These are phyloP conservation scores for Rhododendron simsii DNA, from an alignment of 148 eudicot genomes.

Conservation along the genomic window DNA sequence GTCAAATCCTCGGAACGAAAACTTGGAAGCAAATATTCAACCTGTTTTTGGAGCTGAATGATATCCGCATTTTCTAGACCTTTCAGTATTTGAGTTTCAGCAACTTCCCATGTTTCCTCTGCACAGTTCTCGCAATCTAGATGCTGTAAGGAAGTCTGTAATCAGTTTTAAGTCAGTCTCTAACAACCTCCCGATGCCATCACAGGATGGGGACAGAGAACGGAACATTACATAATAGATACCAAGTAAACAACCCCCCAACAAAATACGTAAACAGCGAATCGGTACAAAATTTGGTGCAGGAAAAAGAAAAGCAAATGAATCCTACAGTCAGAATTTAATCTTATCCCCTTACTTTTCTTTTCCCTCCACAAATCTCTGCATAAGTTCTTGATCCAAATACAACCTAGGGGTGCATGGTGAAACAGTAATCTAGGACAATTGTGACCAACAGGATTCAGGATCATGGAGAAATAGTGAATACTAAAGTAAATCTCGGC, in stretches of 20 bases:
- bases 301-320: not conserved
- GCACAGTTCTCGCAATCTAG: not conserved
- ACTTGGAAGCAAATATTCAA: not conserved
- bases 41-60: not conserved
- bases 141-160: not conserved
- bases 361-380: not conserved
- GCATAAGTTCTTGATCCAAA: not conserved
- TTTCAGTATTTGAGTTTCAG: not conserved
- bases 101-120: not conserved
- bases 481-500: not conserved
- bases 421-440: not conserved
- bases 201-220: not conserved
- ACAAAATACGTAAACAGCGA: not conserved
- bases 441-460: not conserved
- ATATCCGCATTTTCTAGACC: not conserved
- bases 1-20: not conserved
- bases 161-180: not conserved
- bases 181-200: not conserved
- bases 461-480: not conserved
- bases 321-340: not conserved
- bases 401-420: not conserved
- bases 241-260: not conserved
- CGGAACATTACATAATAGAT: not conserved
- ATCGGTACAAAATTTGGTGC: not conserved
- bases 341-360: not conserved